Evolutionary conservation across 495 filamentous ascomycete genomes (phyloP), one percentile per base, ranked within the genome.

Genomic region (Penicillium paxilli): DNA sequence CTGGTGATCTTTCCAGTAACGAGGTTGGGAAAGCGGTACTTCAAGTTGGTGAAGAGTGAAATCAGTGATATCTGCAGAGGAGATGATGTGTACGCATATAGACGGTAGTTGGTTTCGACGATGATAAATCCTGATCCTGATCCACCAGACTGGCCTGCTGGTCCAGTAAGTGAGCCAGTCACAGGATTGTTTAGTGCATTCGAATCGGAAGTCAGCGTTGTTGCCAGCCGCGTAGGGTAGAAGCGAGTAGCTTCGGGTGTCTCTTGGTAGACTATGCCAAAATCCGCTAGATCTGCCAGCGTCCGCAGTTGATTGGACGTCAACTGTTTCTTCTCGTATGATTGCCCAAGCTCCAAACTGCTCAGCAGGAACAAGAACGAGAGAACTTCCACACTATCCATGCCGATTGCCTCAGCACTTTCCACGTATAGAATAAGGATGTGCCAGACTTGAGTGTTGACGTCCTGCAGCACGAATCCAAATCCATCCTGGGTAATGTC

Each of bases 321-420:
- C 37, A 98, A 78, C 24, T 87, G 87, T 10, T 80, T 77, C 52
- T 89, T 94, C 61, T 87, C 86, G 75, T 98, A 98, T 19, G 87
- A 88, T 52, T 87, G 85, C 14, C 95, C 94, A 6, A 98, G 87
- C 64, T 96, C 91, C 38, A 98, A 81, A 51, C 86, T 91, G 32
- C 91, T 92, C n/a, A 98, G 85, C 70, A 96, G 88, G 72, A 98
- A 96, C 59, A 98, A 80, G 63, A 98, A 98, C 17, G 89, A 90
- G 30, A 98, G 87, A 61, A 98, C 88, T 60, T 98, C 95, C 46
- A 96, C 89, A 52, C 84, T 84, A 51, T 96, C 90, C 84, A 96
- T 89, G 19, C 81, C 79, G 37, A 91, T 82, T 65, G 75, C 73
- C 58, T 92, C 84, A n/a, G 89, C 85, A 47, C 89, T 87, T 52